Percentiles rank a stretch among this genome's conserved stretches.
Evolutionary conservation across 2,329 filamentous ascomycete species (phyloP).

Genomic region (Penicillium sp.): DNA sequence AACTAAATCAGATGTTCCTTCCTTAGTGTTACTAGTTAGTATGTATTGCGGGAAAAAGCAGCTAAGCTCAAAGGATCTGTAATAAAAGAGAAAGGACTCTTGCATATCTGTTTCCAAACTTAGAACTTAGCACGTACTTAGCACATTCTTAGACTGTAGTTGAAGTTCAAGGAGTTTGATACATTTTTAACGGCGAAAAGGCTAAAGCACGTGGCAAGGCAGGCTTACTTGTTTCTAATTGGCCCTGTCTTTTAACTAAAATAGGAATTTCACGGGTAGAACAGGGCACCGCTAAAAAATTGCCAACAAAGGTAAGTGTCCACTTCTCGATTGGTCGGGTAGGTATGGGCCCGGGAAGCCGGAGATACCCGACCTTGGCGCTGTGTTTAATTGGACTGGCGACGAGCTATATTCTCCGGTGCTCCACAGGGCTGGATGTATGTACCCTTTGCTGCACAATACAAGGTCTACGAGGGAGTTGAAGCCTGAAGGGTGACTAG

Average conservation of each 20-base stretch:
- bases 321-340: neutral
- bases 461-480: too few relatives aligned
- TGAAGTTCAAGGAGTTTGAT: neutral
- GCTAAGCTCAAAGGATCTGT: neutral
- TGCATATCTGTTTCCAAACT: neutral
- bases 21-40: neutral
- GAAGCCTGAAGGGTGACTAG: too few relatives aligned
- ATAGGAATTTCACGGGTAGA: neutral
- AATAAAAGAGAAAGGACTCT: slow-evolving; percentile 4
- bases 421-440: neutral
- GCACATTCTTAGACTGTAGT: too few relatives aligned
- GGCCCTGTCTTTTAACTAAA: neutral
- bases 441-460: too few relatives aligned
- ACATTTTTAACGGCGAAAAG: neutral
- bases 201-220: neutral
- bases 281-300: neutral
- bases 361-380: neutral
- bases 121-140: too few relatives aligned
- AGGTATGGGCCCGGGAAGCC: neutral
- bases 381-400: neutral
- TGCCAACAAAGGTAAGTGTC: neutral
- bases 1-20: neutral
- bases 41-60: neutral
- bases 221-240: neutral
- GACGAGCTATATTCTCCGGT: neutral